These are phyloP conservation scores for Houttuynia cordata DNA, from an alignment of 164 flowering plant genomes.

Conservation along the genomic window DNA sequence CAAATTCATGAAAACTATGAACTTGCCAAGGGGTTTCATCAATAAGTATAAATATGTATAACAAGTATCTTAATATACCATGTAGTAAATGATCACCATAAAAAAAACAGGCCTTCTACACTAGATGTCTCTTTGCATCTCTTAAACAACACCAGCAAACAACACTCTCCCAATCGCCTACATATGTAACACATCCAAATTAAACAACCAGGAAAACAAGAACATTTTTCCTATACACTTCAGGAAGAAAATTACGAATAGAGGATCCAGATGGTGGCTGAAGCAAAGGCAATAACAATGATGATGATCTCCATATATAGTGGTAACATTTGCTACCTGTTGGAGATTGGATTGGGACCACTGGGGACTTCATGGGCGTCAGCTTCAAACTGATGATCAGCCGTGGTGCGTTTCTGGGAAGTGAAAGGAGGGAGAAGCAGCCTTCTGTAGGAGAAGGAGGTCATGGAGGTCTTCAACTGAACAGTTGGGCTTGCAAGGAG, in stretches of 20 bases:
- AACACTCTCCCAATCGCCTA: neutral
- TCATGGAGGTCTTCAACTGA: conserved; percentile 12
- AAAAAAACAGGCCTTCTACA: no score
- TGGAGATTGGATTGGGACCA: conserved; percentile 79
- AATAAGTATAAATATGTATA: neutral
- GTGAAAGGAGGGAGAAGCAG: conserved; percentile 15
- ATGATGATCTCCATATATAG: neutral
- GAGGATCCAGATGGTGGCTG: neutral
- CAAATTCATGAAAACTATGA: no score
- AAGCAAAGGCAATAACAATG: neutral
- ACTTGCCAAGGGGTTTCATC: neutral
- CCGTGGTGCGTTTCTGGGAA: conserved; percentile 1
- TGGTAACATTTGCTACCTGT: conserved; percentile 12
- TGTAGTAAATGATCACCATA: no score
- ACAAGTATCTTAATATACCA: neutral
- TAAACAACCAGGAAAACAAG: neutral
- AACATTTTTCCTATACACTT: conserved; percentile 8
- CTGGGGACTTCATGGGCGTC: conserved; percentile 74
- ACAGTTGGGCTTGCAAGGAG: conserved; percentile 24
- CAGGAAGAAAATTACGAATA: conserved; percentile 4
- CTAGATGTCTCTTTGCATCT: neutral
- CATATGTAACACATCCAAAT: neutral
- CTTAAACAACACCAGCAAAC: neutral
- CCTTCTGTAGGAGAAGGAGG: conserved; percentile 12
- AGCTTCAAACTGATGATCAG: conserved; percentile 34